Conservation (phyloP, 306 rosid species). For the Fagus sylvatica region DNA sequence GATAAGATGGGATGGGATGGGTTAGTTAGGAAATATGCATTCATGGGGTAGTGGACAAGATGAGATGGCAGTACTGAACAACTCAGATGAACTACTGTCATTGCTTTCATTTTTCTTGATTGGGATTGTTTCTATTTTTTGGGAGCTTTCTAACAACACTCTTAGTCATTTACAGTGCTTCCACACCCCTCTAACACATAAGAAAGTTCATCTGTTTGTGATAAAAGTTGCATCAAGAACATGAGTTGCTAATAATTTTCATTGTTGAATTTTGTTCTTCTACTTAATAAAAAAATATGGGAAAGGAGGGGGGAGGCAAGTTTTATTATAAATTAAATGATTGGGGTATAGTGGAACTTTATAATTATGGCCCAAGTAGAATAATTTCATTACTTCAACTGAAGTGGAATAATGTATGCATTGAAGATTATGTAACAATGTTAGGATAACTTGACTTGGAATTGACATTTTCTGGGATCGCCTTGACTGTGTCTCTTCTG, state of each 20-base stretch:
- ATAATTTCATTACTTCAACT: too few species aligned
- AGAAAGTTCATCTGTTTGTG: neutral
- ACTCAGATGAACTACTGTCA: neutral
- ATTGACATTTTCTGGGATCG: neutral
- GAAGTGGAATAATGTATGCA: too few species aligned
- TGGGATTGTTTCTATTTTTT: neutral
- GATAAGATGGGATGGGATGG: neutral
- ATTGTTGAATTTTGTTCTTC: neutral
- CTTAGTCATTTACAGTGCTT: neutral
- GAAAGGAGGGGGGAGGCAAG: too few species aligned
- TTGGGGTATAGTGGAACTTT: too few species aligned
- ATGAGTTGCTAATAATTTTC: neutral
- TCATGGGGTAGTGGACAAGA: neutral
- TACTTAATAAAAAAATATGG: too few species aligned
- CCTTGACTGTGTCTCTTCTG: too few species aligned
- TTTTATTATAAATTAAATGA: too few species aligned
- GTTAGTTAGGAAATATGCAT: neutral
- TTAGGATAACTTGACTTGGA: too few species aligned
- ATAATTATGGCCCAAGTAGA: too few species aligned
- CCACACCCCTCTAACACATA: neutral
- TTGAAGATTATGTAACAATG: too few species aligned
- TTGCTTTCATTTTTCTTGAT: neutral
- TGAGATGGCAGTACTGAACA: neutral
- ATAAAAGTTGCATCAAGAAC: neutral
- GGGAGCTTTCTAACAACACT: neutral